Percentiles rank a stretch among this genome's conserved stretches.
Conservation (phyloP, 768 basidiomycete species). For the Russula emetica region DNA sequence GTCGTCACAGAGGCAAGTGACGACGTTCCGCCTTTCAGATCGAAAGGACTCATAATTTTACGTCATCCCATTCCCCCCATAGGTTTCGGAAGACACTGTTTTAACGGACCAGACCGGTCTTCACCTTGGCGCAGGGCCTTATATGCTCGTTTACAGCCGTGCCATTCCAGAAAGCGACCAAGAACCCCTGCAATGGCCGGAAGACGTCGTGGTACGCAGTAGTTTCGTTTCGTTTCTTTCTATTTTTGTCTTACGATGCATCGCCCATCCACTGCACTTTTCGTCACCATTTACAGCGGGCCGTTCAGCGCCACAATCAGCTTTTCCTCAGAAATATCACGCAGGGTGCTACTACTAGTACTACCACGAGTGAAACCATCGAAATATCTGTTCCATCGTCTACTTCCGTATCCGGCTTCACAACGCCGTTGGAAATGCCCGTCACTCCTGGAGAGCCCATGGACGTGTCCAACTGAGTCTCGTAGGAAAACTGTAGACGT, state of each 20-base stretch:
- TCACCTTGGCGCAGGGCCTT: conserved; percentile 74
- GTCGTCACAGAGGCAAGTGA: conserved; percentile 55
- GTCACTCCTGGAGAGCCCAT: conserved; percentile 24
- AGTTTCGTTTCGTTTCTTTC: background rate
- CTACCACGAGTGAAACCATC: background rate
- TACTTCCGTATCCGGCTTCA: conserved; percentile 23
- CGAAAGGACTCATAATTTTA: too few species aligned
- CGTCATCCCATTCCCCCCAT: background rate
- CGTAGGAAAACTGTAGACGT: background rate
- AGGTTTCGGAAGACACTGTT: conserved; percentile 71
- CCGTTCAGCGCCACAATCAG: conserved; percentile 38
- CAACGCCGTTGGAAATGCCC: conserved; percentile 21
- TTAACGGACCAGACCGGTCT: conserved; percentile 66
- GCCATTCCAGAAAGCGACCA: conserved; percentile 32
- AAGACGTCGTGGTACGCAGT: conserved; percentile 32
- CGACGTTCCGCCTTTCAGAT: background rate
- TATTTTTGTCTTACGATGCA: conserved; percentile 1
- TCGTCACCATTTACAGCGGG: conserved; percentile 29
- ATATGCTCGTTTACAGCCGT: conserved; percentile 65
- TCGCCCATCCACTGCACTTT: too few species aligned
- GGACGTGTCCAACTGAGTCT: conserved; percentile 22
- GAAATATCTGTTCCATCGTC: conserved; percentile 24
- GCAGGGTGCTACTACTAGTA: background rate
- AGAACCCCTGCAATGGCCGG: conserved; percentile 33
- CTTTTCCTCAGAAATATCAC: conserved; percentile 33